Evolutionary conservation across 164 flowering plant species (phyloP).

Genomic region (Dillenia turbinata): DNA sequence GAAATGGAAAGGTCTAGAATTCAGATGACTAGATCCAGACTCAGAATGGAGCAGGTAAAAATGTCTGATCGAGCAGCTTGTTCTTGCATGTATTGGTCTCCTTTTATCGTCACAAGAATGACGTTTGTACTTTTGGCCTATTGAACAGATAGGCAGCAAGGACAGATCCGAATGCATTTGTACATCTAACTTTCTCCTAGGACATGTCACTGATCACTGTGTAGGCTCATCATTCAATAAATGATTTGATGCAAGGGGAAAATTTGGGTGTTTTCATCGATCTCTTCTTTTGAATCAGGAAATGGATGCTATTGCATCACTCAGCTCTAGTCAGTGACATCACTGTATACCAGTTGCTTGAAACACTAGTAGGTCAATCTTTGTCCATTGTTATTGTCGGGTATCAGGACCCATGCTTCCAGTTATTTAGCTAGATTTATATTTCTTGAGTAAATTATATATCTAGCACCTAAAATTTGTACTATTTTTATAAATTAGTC

Average conservation of each 20-base stretch:
- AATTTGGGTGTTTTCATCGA: constrained; percentile 69
- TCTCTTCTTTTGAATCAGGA: constrained; percentile 82
- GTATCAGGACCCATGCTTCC: no score
- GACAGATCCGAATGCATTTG: constrained; percentile 97
- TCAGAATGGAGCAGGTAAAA: constrained; percentile 83
- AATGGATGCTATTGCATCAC: constrained; percentile 84
- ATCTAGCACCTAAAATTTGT: no score
- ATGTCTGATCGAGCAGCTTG: not conserved
- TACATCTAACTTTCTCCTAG: constrained; percentile 96
- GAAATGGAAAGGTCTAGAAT: constrained; percentile 77
- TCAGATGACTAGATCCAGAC: constrained; percentile 60
- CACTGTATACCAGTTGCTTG: constrained; percentile 34
- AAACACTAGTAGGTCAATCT: no score
- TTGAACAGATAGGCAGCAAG: constrained; percentile 89
- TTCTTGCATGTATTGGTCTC: not conserved
- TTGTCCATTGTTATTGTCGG: no score
- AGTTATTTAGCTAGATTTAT: no score
- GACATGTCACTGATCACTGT: constrained; percentile 97
- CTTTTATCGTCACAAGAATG: not conserved
- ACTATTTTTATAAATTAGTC: no score
- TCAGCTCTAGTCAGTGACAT: constrained; percentile 20
- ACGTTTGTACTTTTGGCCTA: not conserved
- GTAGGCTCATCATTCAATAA: constrained; percentile 77
- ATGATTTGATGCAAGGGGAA: constrained; percentile 79
- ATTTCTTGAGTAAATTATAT: no score